Conservation (phyloP, 352 stramenopile species). For the Aphanomyces astaci region DNA sequence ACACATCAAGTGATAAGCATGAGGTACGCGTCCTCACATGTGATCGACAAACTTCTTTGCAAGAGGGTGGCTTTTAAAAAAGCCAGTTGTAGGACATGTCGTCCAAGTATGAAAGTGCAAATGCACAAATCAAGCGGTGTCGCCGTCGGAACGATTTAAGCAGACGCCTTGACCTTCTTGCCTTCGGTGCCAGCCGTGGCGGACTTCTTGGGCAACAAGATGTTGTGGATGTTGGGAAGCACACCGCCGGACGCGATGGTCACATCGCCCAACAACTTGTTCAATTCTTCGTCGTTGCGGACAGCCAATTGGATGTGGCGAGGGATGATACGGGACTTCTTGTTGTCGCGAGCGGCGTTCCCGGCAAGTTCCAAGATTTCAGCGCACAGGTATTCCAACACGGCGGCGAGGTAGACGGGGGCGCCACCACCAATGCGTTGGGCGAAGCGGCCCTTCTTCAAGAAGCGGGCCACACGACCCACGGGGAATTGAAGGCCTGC, state of each 20-base stretch:
- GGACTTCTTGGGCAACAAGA: conserved; percentile 77
- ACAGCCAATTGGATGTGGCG: conserved; percentile 94
- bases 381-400: conserved; percentile 86
- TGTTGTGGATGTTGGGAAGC: conserved; percentile 90
- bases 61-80: conserved; percentile 16
- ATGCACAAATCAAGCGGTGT: neutral
- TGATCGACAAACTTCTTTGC: conserved; percentile 3
- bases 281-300: conserved; percentile 90
- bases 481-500: conserved; percentile 95
- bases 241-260: conserved; percentile 92
- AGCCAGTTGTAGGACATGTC: conserved; percentile 9
- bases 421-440: conserved; percentile 87
- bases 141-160: conserved; percentile 6
- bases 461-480: conserved; percentile 89
- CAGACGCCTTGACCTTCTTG: conserved; percentile 28
- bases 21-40: no score
- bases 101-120: neutral
- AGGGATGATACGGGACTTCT: conserved; percentile 95
- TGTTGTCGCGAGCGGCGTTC: conserved; percentile 91
- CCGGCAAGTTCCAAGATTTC: conserved; percentile 89
- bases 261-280: conserved; percentile 87
- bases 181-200: conserved; percentile 31
- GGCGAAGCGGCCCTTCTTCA: conserved; percentile 89
- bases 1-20: no score
- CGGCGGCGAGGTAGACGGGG: conserved; percentile 90